phyloP scores from a whole-genome alignment of 352 stramenopile genomes.

The Pythium aristosporum region DNA sequence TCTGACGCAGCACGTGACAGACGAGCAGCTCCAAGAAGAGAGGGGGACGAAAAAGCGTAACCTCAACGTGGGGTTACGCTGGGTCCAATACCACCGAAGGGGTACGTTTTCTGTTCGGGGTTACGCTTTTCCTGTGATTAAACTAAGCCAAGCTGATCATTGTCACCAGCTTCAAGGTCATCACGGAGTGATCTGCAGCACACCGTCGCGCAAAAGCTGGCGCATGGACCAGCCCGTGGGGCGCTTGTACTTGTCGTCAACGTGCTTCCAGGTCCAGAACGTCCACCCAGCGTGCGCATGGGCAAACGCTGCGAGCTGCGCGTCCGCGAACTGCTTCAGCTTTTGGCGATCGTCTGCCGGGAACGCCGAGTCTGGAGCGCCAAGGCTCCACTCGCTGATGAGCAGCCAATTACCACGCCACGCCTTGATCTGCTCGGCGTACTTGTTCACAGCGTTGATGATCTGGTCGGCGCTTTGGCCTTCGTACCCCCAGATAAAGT shows the following conservation, averaged over 20 bases:
- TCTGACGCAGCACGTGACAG: constrained; percentile 17
- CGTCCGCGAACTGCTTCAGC: constrained; percentile 51
- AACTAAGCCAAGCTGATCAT: constrained; percentile 18
- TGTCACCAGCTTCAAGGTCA: constrained; percentile 4
- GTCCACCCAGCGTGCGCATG: constrained; percentile 77
- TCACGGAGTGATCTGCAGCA: constrained; percentile 33
- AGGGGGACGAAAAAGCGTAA: constrained; percentile 14
- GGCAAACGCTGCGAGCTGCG: constrained; percentile 57
- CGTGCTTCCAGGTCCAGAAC: constrained; percentile 86
- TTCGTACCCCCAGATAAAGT: constrained; percentile 69
- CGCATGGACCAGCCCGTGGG: constrained; percentile 76
- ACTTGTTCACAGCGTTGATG: constrained; percentile 50
- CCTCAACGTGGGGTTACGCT: neutral
- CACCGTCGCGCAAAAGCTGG: constrained; percentile 72
- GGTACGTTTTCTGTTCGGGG: constrained; percentile 2
- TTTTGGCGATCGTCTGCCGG: constrained; percentile 39
- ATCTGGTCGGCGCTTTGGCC: constrained; percentile 56
- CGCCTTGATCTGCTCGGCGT: constrained; percentile 47
- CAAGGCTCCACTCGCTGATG: constrained; percentile 85
- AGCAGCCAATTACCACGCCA: constrained; percentile 78
- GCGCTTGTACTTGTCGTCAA: constrained; percentile 52
- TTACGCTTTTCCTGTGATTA: neutral
- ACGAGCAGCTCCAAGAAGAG: constrained; percentile 7
- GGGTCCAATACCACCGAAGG: neutral
- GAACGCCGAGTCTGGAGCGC: constrained; percentile 56